Percentiles rank a stretch among this genome's conserved stretches.
phyloP scores from a whole-genome alignment of 2,329 filamentous ascomycete species.

The Nothopassalora personata region DNA sequence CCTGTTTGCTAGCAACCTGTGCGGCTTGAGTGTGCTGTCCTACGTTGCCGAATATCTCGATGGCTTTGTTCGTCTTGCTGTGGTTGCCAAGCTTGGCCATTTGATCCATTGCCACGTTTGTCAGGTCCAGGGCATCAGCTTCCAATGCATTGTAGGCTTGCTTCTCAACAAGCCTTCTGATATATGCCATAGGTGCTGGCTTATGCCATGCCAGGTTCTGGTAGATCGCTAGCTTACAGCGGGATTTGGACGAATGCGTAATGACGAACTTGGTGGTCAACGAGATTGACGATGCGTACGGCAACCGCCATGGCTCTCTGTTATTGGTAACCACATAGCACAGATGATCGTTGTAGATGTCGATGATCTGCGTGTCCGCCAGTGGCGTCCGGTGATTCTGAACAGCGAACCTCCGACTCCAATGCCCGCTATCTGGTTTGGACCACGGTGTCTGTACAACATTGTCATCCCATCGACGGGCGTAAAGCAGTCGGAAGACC shows the following conservation, averaged over 20 bases:
- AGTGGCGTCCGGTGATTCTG: constrained; percentile 40
- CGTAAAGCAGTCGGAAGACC: constrained; percentile 85
- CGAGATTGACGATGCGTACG: constrained; percentile 71
- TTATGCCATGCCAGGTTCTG: constrained; percentile 82
- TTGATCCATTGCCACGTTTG: constrained; percentile 71
- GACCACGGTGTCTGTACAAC: constrained; percentile 86
- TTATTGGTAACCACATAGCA: constrained; percentile 63
- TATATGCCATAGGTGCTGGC: constrained; percentile 28
- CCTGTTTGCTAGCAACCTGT: constrained; percentile 28
- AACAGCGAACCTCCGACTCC: constrained; percentile 60
- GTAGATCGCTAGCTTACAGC: constrained; percentile 85
- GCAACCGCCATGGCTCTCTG: constrained; percentile 74
- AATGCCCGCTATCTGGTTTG: constrained; percentile 53
- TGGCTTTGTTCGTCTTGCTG: constrained; percentile 69
- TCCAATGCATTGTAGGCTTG: constrained; percentile 70
- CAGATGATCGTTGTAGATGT: constrained; percentile 54
- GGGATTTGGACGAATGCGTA: constrained; percentile 85
- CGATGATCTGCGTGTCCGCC: constrained; percentile 79
- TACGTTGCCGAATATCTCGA: constrained; percentile 72
- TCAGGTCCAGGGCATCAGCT: constrained; percentile 67
- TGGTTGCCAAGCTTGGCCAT: constrained; percentile 68
- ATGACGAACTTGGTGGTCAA: constrained; percentile 88
- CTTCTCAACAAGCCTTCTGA: constrained; percentile 53
- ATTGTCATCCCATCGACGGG: constrained; percentile 69
- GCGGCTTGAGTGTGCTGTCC: constrained; percentile 60